Evolutionary conservation across 2,329 filamentous ascomycete genomes (phyloP).

Genomic region (Calonectria pseudoreteaudii): DNA sequence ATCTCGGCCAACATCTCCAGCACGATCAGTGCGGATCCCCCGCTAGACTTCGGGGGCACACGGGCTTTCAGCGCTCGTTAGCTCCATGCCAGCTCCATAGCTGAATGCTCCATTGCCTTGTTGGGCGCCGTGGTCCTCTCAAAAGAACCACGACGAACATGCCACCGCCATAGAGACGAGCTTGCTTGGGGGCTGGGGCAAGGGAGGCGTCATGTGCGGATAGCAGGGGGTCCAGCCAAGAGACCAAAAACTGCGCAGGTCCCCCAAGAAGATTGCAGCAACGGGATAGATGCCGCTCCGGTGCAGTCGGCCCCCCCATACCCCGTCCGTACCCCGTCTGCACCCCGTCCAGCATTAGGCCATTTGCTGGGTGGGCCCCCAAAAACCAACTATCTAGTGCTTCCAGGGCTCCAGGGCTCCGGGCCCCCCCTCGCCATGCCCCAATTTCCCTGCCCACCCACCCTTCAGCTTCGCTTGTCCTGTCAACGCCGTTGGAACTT

Average conservation of each 20-base stretch:
- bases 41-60: not conserved
- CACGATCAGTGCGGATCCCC: not conserved
- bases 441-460: not conserved
- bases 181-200: not conserved
- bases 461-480: not conserved
- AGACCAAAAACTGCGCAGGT: not conserved
- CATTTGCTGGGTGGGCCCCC: not conserved
- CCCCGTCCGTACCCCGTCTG: not conserved
- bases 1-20: constrained; percentile 6
- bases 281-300: not conserved
- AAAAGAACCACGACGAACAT: not conserved
- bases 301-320: not conserved
- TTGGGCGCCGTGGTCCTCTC: not conserved
- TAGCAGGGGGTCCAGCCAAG: not conserved
- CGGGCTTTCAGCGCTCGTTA: not conserved
- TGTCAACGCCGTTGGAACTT: not conserved
- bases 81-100: not conserved
- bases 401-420: too few species aligned
- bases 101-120: not conserved
- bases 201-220: not conserved
- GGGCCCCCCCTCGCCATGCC: not conserved
- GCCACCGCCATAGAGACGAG: not conserved
- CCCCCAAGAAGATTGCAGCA: not conserved
- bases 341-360: not conserved
- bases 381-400: not conserved